Conservation (phyloP, 2,329 filamentous ascomycete species). For the Ceratocystis eucalypticola region DNA sequence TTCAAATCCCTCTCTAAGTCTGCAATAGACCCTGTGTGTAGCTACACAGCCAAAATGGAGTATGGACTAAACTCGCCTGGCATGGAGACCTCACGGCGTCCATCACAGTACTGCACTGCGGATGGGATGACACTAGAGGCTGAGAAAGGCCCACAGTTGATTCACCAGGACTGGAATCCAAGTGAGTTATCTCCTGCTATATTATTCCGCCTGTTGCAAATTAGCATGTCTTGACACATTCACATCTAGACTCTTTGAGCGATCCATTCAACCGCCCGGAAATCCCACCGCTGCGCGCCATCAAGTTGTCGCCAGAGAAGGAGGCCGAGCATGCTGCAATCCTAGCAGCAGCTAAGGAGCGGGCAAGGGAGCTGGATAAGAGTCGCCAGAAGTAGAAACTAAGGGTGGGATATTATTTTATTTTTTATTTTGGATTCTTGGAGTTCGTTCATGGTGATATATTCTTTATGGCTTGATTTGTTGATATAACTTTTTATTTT, state of each 20-base stretch:
- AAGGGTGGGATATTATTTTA: background rate
- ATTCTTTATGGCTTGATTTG: too few relatives aligned
- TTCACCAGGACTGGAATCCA: constrained; percentile 8
- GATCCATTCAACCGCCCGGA: constrained; percentile 17
- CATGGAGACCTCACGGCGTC: background rate
- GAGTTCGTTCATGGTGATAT: background rate
- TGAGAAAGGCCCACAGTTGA: background rate
- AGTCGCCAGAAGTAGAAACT: background rate
- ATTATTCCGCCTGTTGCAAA: background rate
- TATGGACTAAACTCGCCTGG: constrained; percentile 14
- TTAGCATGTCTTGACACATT: background rate
- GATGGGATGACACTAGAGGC: constrained; percentile 6
- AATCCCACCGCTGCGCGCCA: constrained; percentile 11
- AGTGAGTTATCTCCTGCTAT: background rate
- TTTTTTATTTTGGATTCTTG: background rate
- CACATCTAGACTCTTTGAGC: constrained; percentile 7
- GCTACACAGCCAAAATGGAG: background rate
- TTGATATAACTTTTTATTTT: too few relatives aligned
- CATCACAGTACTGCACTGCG: background rate
- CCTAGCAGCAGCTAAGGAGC: constrained; percentile 5
- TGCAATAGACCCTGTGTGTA: background rate
- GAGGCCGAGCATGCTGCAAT: constrained; percentile 6
- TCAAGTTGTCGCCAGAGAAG: constrained; percentile 9
- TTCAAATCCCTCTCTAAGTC: background rate
- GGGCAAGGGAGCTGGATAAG: background rate